Evolutionary conservation across 352 stramenopile genomes (phyloP), one percentile per base, ranked within the genome.

Genomic region (Saprolegnia parasitica): DNA sequence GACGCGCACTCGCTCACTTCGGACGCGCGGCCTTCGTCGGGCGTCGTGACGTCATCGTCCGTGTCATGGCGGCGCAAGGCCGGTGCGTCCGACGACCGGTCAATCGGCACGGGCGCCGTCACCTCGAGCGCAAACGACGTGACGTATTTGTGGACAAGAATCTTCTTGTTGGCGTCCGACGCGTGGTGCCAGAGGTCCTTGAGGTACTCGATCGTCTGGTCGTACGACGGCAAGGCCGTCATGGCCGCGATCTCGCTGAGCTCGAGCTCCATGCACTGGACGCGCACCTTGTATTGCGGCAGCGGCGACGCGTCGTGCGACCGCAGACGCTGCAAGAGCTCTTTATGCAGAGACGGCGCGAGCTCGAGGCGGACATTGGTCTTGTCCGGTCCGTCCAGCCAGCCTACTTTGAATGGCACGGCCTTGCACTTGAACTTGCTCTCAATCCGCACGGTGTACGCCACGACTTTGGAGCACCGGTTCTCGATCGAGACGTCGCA

Each of bases 391-490:
- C 29, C 58, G 40, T 67, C 58, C 21, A 67, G 49, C 39, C 24
- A 67, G n/a, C 58, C 58, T 6, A 67, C 58, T 40, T 42, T 40
- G n/a, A 40, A 55, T 1, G 58, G 58, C 42, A 67, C 11, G 15
- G 58, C 37, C 26, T 67, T 67, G 42, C 58, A 67, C n/a, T 42
- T 40, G 23, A 67, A 67, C 40, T 67, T 67, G 58, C 58, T 67
- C n/a, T 67, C 58, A 39, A 67, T 67, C 16, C 58, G 58, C 16
- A 67, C 58, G 3, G 58, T 56, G 40, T 42, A 67, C 37, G 20
- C 23, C 40, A 67, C 58, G 58, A 40, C 39, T 5, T 37, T 24
- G 58, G 24, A 10, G 40, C 58, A 49, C 15, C 49, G 42, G 40
- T 67, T 67, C 6, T 67, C 58, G 45, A 67, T 67, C 4, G 15